phyloP scores from a whole-genome alignment of 176 grass and related monocot genomes.

The Oryza punctata region DNA sequence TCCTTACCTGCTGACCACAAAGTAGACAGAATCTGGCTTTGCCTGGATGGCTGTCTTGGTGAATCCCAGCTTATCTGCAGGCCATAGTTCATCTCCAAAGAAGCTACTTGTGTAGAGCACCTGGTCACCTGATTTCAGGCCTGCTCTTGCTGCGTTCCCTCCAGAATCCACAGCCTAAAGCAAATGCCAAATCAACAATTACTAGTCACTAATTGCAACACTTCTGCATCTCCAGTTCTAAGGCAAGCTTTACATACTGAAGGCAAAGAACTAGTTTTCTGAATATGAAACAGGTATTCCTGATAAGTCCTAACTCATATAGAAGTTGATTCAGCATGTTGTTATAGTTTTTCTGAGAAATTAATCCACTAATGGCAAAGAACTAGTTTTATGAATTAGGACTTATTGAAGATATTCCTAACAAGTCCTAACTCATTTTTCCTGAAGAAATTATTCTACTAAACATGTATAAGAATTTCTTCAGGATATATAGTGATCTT shows the following conservation, averaged over 20 bases:
- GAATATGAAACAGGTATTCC: background rate
- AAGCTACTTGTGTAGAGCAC: constrained; percentile 96
- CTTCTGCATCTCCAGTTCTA: constrained; percentile 14
- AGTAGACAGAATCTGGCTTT: constrained; percentile 95
- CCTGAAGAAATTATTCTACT: no score
- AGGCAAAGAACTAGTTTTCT: background rate
- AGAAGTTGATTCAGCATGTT: background rate
- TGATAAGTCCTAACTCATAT: background rate
- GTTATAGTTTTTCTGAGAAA: no score
- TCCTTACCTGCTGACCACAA: constrained; percentile 79
- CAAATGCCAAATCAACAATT: constrained; percentile 27
- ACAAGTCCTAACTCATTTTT: no score
- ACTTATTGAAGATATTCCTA: no score
- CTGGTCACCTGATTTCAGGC: constrained; percentile 78
- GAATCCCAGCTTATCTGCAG: constrained; percentile 98
- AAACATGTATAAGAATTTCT: background rate
- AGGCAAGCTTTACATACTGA: background rate
- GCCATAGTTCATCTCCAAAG: constrained; percentile 95
- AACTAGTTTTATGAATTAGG: no score
- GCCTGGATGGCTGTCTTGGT: constrained; percentile 98
- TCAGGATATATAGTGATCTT: background rate
- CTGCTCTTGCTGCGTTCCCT: constrained; percentile 85
- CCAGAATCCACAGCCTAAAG: constrained; percentile 77
- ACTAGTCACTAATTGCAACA: background rate
- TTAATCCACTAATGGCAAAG: no score